phyloP scores from a whole-genome alignment of 495 filamentous ascomycete species.

The Penicillium argentinense region DNA sequence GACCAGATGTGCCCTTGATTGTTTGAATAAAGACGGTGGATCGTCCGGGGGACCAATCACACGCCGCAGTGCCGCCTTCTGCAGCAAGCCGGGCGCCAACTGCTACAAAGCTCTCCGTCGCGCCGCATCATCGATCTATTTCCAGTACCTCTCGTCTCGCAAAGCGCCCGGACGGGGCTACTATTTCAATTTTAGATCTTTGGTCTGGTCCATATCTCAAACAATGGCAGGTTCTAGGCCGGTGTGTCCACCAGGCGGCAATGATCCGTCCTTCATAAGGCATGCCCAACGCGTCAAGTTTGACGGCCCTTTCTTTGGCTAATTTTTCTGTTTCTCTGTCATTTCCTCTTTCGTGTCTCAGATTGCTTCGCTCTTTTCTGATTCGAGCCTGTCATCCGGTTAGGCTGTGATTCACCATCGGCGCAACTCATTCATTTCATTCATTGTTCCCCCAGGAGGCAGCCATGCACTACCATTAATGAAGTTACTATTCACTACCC shows the following conservation, averaged over 20 bases:
- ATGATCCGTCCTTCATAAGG: constrained; percentile 7
- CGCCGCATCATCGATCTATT: constrained; percentile 3
- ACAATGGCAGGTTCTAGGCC: neutral
- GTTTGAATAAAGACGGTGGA: constrained; percentile 1
- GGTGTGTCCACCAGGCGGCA: too few relatives aligned
- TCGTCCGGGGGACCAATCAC: constrained; percentile 14
- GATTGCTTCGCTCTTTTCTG: constrained; percentile 15
- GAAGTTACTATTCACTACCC: neutral
- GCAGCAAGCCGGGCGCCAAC: constrained; percentile 16
- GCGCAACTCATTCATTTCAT: neutral
- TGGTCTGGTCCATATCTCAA: neutral
- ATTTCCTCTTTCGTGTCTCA: constrained; percentile 1
- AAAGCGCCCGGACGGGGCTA: neutral
- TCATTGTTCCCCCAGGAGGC: neutral
- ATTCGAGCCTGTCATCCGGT: neutral
- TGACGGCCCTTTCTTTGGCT: neutral
- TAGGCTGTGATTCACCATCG: neutral
- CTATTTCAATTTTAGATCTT: neutral
- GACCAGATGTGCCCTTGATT: neutral
- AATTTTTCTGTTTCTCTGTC: neutral
- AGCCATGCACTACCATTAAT: constrained; percentile 5
- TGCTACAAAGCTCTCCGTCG: constrained; percentile 17
- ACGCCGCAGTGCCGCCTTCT: neutral
- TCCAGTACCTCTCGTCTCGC: constrained; percentile 8
- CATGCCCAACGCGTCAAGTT: neutral